Evolutionary conservation across 441 rosid genomes (phyloP).

Genomic region (Kokia cookei): DNA sequence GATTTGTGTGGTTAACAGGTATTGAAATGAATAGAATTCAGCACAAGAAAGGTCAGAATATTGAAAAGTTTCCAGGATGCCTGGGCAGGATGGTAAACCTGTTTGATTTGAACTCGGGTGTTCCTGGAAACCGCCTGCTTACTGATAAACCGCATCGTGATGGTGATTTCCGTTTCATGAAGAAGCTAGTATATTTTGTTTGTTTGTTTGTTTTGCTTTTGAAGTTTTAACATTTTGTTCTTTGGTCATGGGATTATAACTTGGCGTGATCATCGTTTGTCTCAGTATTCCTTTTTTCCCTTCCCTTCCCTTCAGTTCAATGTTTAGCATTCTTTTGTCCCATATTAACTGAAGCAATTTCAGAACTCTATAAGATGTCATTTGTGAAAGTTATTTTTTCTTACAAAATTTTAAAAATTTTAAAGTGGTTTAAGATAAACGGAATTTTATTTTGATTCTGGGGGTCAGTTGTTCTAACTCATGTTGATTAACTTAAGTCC

Average conservation of each 20-base stretch:
- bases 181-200: background rate
- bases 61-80: slow-evolving; percentile 74
- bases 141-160: slow-evolving; percentile 60
- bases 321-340: background rate
- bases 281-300: background rate
- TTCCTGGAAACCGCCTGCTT: slow-evolving; percentile 60
- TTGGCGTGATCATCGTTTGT: background rate
- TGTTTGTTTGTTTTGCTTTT: background rate
- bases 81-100: slow-evolving; percentile 84
- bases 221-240: background rate
- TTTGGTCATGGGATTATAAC: background rate
- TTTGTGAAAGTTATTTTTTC: background rate
- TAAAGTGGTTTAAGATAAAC: background rate
- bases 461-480: background rate
- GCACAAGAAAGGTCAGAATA: slow-evolving; percentile 36
- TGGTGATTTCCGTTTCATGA: slow-evolving; percentile 33
- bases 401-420: background rate
- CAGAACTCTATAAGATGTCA: background rate
- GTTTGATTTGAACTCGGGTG: slow-evolving; percentile 59
- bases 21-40: slow-evolving; percentile 49
- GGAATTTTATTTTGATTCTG: background rate
- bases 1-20: slow-evolving; percentile 30
- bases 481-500: background rate
- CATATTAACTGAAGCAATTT: background rate
- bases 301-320: background rate